Base-by-base conservation (phyloP, 2,329 filamentous ascomycete species). In the Colletotrichum karsti region DNA sequence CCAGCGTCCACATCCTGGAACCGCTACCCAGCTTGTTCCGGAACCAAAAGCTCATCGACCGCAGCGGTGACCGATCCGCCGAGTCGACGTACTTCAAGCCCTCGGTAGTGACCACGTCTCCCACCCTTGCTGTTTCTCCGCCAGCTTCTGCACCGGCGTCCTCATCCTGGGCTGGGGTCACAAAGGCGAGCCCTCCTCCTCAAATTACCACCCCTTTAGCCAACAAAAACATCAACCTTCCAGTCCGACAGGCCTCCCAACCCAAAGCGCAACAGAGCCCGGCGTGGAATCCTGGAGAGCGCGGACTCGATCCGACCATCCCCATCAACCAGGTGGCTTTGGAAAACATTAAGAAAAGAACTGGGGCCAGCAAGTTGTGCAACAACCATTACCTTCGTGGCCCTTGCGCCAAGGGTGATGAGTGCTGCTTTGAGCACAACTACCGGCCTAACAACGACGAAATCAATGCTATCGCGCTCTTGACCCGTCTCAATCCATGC, bases 341-440 rank as follows among this genome's bases (percentile, higher is more conserved):
- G 67, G 87, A 90, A 13, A 80, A 76, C 22, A 83, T 90, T 72
- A 89, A 88, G 78, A 87, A 83, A 73, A 81, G 87, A 65, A 85
- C 84, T 62, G 85, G 84, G 33, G 79, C 77, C 71, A 82, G 85
- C 69, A 90, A 90, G 76, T 78, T 90, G 7, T 91, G 88, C 80
- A 90, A 90, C 74, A 88, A 88, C 54, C 86, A 89, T 72, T 90
- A 88, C 72, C 81, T 91, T 30, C 82, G 87, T 18, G 87, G 87
- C 0, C 84, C 84, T 1, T 91, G 88, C 71, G 74, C 80, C 53
- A 90, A 88, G 71, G 82, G 82, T 9, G 79, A 83, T n/a, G 78
- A 80, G 5, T 91, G 88, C 76, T 80, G 78, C 55, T 91, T 89
- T 72, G 85, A 87, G 65, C 88, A 91, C 75, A 79, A 84, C 50